These are phyloP conservation scores for Glycine latifolia DNA, from an alignment of 306 rosid species.

Conservation along the genomic window DNA sequence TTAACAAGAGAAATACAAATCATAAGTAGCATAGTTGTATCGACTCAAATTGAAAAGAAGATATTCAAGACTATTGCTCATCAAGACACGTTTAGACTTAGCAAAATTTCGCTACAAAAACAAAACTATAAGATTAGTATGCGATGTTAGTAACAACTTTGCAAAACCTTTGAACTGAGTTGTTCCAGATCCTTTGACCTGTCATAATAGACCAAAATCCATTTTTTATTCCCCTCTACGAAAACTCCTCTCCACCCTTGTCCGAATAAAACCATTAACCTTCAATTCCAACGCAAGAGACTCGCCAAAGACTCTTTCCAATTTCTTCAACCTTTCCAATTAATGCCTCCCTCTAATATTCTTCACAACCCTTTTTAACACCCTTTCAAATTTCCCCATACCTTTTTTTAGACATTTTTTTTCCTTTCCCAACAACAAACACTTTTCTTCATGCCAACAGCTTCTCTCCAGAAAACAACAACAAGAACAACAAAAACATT, in stretches of 20 bases:
- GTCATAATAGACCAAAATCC: slow-evolving; percentile 32
- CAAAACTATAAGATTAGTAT: neutral
- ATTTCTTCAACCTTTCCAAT: slow-evolving; percentile 54
- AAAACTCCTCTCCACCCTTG: slow-evolving; percentile 53
- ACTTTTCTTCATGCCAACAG: slow-evolving; percentile 7
- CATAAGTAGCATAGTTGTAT: neutral
- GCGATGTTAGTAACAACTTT: too few species aligned
- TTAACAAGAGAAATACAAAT: neutral
- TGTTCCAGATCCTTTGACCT: neutral
- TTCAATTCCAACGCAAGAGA: slow-evolving; percentile 31
- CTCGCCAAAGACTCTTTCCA: slow-evolving; percentile 44
- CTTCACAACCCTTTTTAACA: slow-evolving; percentile 46
- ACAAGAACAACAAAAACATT: neutral
- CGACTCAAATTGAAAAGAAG: neutral
- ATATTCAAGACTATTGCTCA: neutral
- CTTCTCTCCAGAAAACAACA: slow-evolving; percentile 17
- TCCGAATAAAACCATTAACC: slow-evolving; percentile 3
- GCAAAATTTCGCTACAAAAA: neutral
- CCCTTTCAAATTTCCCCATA: slow-evolving; percentile 30
- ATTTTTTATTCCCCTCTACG: slow-evolving; percentile 40
- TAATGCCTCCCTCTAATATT: slow-evolving; percentile 47
- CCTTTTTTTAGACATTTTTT: slow-evolving; percentile 44
- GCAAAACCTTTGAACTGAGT: too few species aligned
- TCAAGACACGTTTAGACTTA: neutral
- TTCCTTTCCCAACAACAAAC: neutral